Base-by-base conservation (phyloP, 345 rosid genomes). In the Rhodomyrtus tomentosa region DNA sequence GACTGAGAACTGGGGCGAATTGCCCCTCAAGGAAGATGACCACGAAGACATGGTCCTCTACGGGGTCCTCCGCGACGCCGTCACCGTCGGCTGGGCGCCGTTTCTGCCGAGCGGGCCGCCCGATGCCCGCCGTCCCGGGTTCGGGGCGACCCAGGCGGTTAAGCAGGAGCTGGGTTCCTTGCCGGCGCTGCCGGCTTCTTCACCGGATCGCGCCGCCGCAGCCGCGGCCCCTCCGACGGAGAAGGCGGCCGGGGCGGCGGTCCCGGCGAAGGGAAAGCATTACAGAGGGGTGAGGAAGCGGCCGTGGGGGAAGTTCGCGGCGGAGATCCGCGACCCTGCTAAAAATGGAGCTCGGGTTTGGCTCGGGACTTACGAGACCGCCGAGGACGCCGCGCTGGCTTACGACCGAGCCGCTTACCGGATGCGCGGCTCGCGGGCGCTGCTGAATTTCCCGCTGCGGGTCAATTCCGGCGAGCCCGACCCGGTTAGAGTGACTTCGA, bases 261-360 rank as follows among this genome's bases (percentile, higher is more conserved):
- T 76, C 5, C 91, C 88, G 83, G 53, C 86, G 32, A 92, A 89
- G 90, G 98, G 95, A 58, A 96, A 93, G 88, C 99, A 95, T 81
- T 98, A 93, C 82, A 90, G 99, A 80, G 99, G 99, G 22, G 99
- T 98, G 58, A 95, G 99, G 88, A 98, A 92, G 88, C 87, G 99
- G 87, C 99, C 99, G 62, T 98, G 99, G 99, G 99, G 99, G 82
- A 98, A 96, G 84, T 98, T 93, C 85, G 99, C 99, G 29, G 98
- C 98, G 49, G 99, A 98, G 95, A 98, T 98, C 21, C 90, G 99
- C 4, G 99, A 98, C 86, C 99, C 99, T 83, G 99, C 99, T 32
- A 98, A 96, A 91, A 95, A 98, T 79, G 99, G 99, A 74, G 98
- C 99, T 21, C 90, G 99, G 82, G 99, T 98, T 59, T 98, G 99